Base-by-base conservation (phyloP, 108 stramenopile species). In the Ochromonas danica region DNA sequence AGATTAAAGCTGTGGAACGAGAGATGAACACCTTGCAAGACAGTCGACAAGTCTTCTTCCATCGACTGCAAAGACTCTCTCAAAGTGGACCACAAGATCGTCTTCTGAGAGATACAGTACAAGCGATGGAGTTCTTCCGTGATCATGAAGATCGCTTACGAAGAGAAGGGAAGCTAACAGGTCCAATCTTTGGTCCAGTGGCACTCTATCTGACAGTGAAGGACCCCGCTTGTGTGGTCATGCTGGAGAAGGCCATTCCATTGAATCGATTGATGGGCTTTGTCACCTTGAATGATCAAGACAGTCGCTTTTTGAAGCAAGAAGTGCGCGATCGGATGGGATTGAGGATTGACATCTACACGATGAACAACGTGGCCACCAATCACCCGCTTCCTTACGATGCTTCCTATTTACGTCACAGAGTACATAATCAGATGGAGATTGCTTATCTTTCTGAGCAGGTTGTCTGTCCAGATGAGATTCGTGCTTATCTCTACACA, bases 361-460 rank as follows among this genome's bases (percentile, higher is more conserved):
- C 71, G 1, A 71, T 81, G 39, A 77, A 51, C 6, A 51, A 51
- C 22, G 14, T 14, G 22, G 22, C 45, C 45, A 22, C 45, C 22
- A 6, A 51, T 14, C 6, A 51, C 22, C 14, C 45, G 14, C 45
- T 22, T 14, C 22, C 22, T 51, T 51, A 6, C 6, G 45, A 6
- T 51, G 6, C 45, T 51, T 14, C 45, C 6, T 51, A 14, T 6
- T 6, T 14, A 6, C 45, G 22, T 14, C 22, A 51, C 22, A 6
- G 63, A 3, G 31, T 25, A 14, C 25, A 3, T 25, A 71, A 1
- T 27, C 77, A 31, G 63, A 39, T 0, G 82, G 80, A 0, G 80
- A 38, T 70, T n/a, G 82, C 79, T 36, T 82, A 80, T 71, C 39
- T 82, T 14, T 79, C 62, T 39, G 82, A 80, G 17, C 81, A 77